These are phyloP conservation scores for Pythium insidiosum DNA, from an alignment of 352 stramenopile genomes.

Conservation along the genomic window DNA sequence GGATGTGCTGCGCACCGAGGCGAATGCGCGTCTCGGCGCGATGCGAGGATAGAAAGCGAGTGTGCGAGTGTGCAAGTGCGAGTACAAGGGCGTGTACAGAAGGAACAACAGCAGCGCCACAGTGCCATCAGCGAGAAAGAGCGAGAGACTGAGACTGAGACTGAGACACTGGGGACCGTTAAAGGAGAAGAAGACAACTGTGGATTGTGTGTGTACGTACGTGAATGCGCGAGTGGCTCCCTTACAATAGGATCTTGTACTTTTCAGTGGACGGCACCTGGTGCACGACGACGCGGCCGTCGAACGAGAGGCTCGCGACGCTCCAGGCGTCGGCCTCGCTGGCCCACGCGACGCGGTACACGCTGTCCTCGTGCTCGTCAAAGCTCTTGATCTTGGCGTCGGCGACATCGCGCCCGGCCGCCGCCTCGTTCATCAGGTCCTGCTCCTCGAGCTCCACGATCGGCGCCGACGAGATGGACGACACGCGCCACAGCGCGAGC, in stretches of 20 bases:
- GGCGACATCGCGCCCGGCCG: slow-evolving; percentile 40
- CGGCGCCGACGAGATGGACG: slow-evolving; percentile 94
- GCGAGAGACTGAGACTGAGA: no score
- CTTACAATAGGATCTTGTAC: slow-evolving; percentile 99
- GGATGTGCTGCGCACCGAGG: slow-evolving; percentile 70
- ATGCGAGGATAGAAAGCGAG: slow-evolving; percentile 41
- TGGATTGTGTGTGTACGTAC: no score
- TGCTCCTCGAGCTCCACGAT: slow-evolving; percentile 90
- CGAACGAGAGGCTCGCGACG: slow-evolving; percentile 93
- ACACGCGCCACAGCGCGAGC: slow-evolving; percentile 94
- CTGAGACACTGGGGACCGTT: slow-evolving; percentile 16
- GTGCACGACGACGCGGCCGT: slow-evolving; percentile 93
- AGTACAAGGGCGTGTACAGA: no score
- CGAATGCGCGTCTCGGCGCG: slow-evolving; percentile 50
- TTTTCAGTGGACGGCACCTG: slow-evolving; percentile 98
- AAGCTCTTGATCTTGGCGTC: slow-evolving; percentile 80
- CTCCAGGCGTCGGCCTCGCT: slow-evolving; percentile 93
- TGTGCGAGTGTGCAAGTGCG: not conserved
- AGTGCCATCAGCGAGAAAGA: no score
- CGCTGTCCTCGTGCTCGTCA: slow-evolving; percentile 93
- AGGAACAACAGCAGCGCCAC: no score
- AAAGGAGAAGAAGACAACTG: slow-evolving; percentile 9
- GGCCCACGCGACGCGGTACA: slow-evolving; percentile 93
- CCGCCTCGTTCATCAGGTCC: slow-evolving; percentile 57
- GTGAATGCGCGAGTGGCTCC: no score